Conservation (phyloP, 345 rosid genomes). For the Rhizophora apiculata region DNA sequence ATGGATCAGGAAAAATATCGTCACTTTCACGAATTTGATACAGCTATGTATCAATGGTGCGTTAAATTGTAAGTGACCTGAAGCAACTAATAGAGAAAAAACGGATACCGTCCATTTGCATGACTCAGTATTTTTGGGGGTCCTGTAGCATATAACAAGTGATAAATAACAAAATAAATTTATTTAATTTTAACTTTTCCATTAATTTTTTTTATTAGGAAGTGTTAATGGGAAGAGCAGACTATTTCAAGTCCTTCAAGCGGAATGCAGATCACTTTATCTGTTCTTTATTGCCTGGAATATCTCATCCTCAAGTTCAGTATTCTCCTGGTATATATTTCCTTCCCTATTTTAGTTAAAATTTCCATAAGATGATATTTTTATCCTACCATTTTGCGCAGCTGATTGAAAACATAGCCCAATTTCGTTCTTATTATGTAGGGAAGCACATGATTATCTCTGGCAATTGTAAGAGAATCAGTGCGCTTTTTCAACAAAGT, state of each 20-base stretch:
- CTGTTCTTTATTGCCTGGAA: slow-evolving; percentile 88
- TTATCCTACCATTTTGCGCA: slow-evolving; percentile 1
- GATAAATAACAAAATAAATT: not conserved
- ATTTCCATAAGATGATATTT: not conserved
- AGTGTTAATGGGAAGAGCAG: slow-evolving; percentile 92
- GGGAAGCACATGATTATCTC: slow-evolving; percentile 11
- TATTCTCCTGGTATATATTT: slow-evolving; percentile 76
- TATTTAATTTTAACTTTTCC: not conserved
- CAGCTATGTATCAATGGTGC: not conserved
- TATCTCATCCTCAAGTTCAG: slow-evolving; percentile 87
- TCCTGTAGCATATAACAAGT: not conserved
- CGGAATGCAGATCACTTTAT: slow-evolving; percentile 88
- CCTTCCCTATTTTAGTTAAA: not conserved
- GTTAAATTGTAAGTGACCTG: not conserved
- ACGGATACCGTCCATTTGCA: not conserved
- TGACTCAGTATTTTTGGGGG: slow-evolving; percentile 8
- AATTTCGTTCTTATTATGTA: not conserved
- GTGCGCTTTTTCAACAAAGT: not conserved
- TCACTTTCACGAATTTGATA: slow-evolving; percentile 14
- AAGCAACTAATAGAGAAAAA: too few species aligned
- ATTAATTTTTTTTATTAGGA: slow-evolving; percentile 49
- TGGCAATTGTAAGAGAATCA: slow-evolving; percentile 9
- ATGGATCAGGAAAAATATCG: not conserved
- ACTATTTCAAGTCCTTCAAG: slow-evolving; percentile 77
- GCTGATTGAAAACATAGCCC: slow-evolving; percentile 7